These are phyloP conservation scores for Podospora comata DNA, from an alignment of 495 filamentous ascomycete genomes.

Conservation along the genomic window DNA sequence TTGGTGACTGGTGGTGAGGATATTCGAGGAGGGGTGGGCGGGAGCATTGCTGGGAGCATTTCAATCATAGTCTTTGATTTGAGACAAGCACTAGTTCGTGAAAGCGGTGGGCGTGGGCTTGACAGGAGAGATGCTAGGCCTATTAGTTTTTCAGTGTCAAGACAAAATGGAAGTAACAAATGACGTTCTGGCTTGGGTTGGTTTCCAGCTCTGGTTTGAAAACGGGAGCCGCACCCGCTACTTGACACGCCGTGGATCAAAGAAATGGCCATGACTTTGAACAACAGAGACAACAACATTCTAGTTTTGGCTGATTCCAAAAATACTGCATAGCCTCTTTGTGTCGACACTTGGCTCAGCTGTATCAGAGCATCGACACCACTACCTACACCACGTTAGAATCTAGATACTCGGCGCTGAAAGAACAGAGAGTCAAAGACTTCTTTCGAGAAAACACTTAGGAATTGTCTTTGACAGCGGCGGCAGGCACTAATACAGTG, in stretches of 20 bases:
- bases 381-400: no score
- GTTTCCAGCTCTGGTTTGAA: not conserved
- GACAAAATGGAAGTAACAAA: no score
- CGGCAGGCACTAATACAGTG: not conserved
- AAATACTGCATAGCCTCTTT: not conserved
- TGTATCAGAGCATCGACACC: not conserved
- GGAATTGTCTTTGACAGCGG: not conserved
- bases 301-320: not conserved
- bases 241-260: not conserved
- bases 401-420: not conserved
- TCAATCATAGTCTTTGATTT: not conserved
- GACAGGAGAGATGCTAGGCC: no score
- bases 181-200: no score
- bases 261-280: not conserved
- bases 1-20: conserved; percentile 2
- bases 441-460: not conserved
- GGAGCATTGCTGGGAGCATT: not conserved
- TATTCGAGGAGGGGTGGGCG: not conserved
- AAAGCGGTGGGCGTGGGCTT: not conserved
- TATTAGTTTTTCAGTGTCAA: no score
- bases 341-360: not conserved
- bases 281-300: not conserved
- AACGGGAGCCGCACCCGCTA: not conserved
- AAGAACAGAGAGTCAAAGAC: not conserved
- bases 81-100: not conserved